phyloP scores from a whole-genome alignment of 1,139 yeast species.

The Tardiomyces depauwii region DNA sequence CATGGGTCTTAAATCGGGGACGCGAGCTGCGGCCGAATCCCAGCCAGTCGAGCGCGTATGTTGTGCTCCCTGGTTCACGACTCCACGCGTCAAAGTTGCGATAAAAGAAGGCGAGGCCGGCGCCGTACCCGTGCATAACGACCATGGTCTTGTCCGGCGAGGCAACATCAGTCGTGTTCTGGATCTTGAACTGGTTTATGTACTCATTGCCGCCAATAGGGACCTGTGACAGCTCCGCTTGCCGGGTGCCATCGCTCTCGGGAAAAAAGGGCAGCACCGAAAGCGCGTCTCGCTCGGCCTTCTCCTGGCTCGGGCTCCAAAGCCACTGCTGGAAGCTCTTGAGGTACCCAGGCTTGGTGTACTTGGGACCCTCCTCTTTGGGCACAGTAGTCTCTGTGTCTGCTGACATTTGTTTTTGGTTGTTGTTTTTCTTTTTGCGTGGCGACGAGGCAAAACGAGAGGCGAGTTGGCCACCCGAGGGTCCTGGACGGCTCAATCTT shows the following conservation, averaged over 20 bases:
- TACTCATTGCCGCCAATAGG: slow-evolving; percentile 23
- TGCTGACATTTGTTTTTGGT: no score
- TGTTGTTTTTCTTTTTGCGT: no score
- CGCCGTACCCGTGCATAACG: slow-evolving; percentile 85
- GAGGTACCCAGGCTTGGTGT: not conserved
- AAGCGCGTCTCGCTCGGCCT: not conserved
- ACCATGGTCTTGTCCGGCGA: slow-evolving; percentile 32
- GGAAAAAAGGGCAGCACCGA: slow-evolving; percentile 1
- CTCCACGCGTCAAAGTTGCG: slow-evolving; percentile 51
- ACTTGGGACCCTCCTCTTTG: no score
- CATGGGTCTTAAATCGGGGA: slow-evolving; percentile 31
- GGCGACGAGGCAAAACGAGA: no score
- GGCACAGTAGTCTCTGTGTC: no score
- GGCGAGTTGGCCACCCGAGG: no score
- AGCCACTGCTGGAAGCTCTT: not conserved
- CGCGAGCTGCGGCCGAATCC: slow-evolving; percentile 78
- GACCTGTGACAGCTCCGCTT: not conserved
- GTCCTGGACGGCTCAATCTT: no score
- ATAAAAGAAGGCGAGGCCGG: slow-evolving; percentile 77
- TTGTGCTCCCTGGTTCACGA: slow-evolving; percentile 29
- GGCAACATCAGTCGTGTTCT: slow-evolving; percentile 12
- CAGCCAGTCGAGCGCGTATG: slow-evolving; percentile 73
- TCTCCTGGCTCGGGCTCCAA: not conserved
- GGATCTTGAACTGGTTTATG: slow-evolving; percentile 47
- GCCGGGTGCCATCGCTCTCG: not conserved